Evolutionary conservation across 495 filamentous ascomycete species (phyloP), one percentile per base, ranked within the genome.

Genomic region (Tuber brumale): DNA sequence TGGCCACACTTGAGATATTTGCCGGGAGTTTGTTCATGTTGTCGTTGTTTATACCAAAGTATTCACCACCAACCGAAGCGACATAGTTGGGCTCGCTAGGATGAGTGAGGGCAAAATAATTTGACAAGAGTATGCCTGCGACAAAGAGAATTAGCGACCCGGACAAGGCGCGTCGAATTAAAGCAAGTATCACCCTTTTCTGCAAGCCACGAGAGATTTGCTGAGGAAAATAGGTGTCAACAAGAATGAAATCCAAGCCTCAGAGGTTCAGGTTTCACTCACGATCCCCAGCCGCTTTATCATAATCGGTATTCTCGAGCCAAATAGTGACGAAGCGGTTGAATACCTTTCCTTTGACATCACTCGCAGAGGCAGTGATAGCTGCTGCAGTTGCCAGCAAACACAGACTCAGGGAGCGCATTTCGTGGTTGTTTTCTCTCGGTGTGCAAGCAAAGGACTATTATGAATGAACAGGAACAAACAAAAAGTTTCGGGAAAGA

Each of bases 31-130:
- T 82, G 57, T 85, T 85, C 27, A 74, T 43, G 79, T 88, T 84
- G 75, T 93, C 91, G 80, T 89, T 87, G 77, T 92, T 86, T 86
- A 93, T 89, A 74, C 91, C 91, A 76, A 92, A 91, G 77, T 87
- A 85, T 80, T 92, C 90, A 57, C 90, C 91, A 44, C 84, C 86
- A 10, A 89, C 88, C 14, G 87, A 83, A n/a, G 90, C 88, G 71
- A 87, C 84, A 83, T 93, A 93, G 84, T 94, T 94, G 7, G 90
- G 90, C 84, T 92, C 85, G 21, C 90, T 92, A 10, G 91, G 91
- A 77, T 92, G 91, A 42, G 90, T 90, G 66, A 88, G 76, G 14
- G 86, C 88, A 72, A 85, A 89, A 85, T 89, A 91, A 85, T 92
- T 92, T 76, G 87, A 88, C 46, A 93, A 84, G 3, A 85, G 85